Evolutionary conservation across 768 basidiomycete genomes (phyloP).

Genomic region (Lentinula edodes): DNA sequence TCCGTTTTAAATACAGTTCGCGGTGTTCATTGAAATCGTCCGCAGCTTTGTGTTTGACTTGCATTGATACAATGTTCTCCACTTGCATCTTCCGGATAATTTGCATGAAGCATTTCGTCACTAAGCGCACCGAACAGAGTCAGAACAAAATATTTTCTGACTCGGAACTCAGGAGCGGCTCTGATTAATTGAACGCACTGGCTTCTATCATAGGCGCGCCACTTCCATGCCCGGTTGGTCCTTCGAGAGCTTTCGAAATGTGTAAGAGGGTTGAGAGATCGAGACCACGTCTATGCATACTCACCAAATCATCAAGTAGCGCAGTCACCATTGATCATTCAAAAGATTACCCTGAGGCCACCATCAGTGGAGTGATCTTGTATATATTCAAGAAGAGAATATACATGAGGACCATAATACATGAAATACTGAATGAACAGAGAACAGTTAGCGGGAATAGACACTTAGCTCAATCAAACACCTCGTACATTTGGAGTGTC

Average conservation of each 20-base stretch:
- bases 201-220: constrained; percentile 17
- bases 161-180: neutral
- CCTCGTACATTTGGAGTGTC: constrained; percentile 15
- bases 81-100: constrained; percentile 18
- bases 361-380: neutral
- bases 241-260: neutral
- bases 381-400: neutral
- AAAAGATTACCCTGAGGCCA: neutral
- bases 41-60: constrained; percentile 16
- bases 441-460: neutral
- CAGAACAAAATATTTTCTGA: neutral
- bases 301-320: neutral
- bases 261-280: neutral
- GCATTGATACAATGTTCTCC: constrained; percentile 18
- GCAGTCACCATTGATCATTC: neutral
- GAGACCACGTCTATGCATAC: neutral
- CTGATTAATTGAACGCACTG: constrained; percentile 6
- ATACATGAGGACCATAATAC: constrained; percentile 17
- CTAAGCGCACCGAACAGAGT: neutral
- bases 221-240: constrained; percentile 17
- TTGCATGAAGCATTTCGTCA: constrained; percentile 14
- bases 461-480: neutral
- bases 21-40: constrained; percentile 18
- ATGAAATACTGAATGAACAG: constrained; percentile 13
- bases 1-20: constrained; percentile 16